Evolutionary conservation across 169 alveolate genomes (phyloP), one percentile per base, ranked within the genome.

Genomic region (Plasmodium gallinaceum): DNA sequence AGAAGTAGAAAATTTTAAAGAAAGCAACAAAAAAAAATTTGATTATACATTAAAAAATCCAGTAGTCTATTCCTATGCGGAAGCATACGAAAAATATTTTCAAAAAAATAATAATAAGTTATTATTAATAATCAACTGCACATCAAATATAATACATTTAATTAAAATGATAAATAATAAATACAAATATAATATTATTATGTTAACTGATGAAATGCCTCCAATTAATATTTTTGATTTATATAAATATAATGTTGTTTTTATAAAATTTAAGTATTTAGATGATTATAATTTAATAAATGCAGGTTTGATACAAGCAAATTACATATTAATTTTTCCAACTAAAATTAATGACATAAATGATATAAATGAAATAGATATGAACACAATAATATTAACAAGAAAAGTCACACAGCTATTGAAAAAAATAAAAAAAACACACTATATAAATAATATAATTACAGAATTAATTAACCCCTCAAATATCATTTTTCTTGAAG

Each of bases 321-420:
- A 80, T 12, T 80, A 68, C 46, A 46, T 80, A 46, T 54, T 80
- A 66, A 80, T 80, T 26, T 54, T 80, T 3, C 90, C 90, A 7
- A 80, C 90, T 8, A 83, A 80, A 24, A 51, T 16, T 20, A 52
- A 51, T 46, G 45, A 68, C 52, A 61, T 61, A 42, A 46, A 68
- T 18, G 90, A 80, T 66, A 80, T 68, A 54, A 80, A 80, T 65
- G 90, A 80, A 60, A 80, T 57, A 80, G 90, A 80, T 60, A 80
- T 80, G 90, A 68, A 80, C 26, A 80, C 51, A 39, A 80, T 80
- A 51, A 80, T 80, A 68, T 52, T 80, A 68, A 80, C 85, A 42
- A 68, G 90, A 61, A 80, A 80, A 62, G 68, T 80, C 42, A 68
- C 57, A 24, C 83, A 80, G 42, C 57, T 80, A 14, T 42, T 80